A percentile compares a stretch with the other conserved stretches of the same genome.
Conservation (phyloP, 1,139 yeast genomes). For the Groenewaldozyma auringiensis region DNA sequence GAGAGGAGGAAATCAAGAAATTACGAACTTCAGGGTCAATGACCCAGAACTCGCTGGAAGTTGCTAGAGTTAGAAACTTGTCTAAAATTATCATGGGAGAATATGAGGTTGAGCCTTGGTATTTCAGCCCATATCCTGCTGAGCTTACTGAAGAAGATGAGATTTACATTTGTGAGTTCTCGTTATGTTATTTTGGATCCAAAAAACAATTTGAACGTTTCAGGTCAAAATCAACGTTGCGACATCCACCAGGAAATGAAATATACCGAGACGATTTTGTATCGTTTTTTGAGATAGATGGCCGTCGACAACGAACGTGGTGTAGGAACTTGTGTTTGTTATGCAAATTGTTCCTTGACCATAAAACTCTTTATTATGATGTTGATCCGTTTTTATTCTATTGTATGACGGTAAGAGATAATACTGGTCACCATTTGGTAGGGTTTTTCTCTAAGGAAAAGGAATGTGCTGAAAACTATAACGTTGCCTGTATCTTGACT, state of each 20-base stretch:
- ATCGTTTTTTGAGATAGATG: conserved; percentile 93
- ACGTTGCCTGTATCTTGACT: conserved; percentile 93
- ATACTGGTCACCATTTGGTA: conserved; percentile 86
- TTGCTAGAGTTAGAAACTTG: conserved; percentile 83
- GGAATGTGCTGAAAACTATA: conserved; percentile 92
- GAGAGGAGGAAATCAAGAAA: conserved; percentile 90
- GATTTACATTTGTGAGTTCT: conserved; percentile 85
- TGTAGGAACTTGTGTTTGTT: conserved; percentile 87
- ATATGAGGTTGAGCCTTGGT: conserved; percentile 96
- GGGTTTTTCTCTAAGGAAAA: conserved; percentile 97
- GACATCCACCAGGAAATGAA: conserved; percentile 98
- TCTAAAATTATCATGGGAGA: conserved; percentile 75
- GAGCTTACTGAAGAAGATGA: conserved; percentile 89
- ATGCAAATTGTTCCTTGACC: conserved; percentile 84
- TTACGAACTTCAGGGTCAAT: conserved; percentile 90
- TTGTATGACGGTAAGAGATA: conserved; percentile 86
- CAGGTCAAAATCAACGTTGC: conserved; percentile 68
- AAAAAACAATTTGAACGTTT: conserved; percentile 87
- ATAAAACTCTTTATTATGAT: conserved; percentile 90
- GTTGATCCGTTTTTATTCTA: conserved; percentile 95
- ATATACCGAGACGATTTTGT: conserved; percentile 76
- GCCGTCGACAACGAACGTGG: conserved; percentile 92
- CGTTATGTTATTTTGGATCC: conserved; percentile 82
- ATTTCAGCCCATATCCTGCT: conserved; percentile 92
- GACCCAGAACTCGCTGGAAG: conserved; percentile 84